A percentile compares a stretch with the other conserved stretches of the same genome.
These are phyloP conservation scores for Plasmodium relictum DNA, from an alignment of 169 alveolate species.

Conservation along the genomic window DNA sequence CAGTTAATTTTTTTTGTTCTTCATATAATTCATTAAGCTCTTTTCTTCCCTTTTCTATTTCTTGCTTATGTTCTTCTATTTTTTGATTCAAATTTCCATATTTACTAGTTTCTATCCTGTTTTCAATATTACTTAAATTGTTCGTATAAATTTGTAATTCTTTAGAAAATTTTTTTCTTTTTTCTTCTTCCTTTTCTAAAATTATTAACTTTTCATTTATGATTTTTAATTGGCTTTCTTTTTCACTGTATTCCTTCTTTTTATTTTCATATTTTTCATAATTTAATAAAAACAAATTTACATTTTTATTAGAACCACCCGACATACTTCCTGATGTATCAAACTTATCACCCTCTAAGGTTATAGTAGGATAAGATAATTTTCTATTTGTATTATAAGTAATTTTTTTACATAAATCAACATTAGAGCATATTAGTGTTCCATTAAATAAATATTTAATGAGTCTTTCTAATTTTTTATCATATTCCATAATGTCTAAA, in stretches of 20 bases:
- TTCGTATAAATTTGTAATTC: constrained; percentile 71
- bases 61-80: constrained; percentile 55
- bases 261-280: constrained; percentile 75
- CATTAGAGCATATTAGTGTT: constrained; percentile 88
- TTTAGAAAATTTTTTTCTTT: constrained; percentile 69
- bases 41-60: constrained; percentile 73
- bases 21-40: constrained; percentile 72
- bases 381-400: constrained; percentile 87
- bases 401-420: constrained; percentile 88
- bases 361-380: constrained; percentile 88
- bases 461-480: constrained; percentile 81
- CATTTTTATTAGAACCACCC: constrained; percentile 92
- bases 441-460: constrained; percentile 90
- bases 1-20: constrained; percentile 81
- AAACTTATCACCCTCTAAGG: constrained; percentile 93
- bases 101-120: constrained; percentile 77
- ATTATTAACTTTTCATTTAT: constrained; percentile 43
- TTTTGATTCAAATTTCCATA: constrained; percentile 64
- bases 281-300: constrained; percentile 75
- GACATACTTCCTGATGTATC: constrained; percentile 93
- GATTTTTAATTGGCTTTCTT: constrained; percentile 72
- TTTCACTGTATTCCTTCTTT: constrained; percentile 35
- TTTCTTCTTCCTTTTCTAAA: constrained; percentile 78
- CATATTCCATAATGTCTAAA: constrained; percentile 83
- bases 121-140: constrained; percentile 77